Base-by-base conservation (phyloP, 2,329 filamentous ascomycete species). In the Nothophaeocryptopus gaeumannii region DNA sequence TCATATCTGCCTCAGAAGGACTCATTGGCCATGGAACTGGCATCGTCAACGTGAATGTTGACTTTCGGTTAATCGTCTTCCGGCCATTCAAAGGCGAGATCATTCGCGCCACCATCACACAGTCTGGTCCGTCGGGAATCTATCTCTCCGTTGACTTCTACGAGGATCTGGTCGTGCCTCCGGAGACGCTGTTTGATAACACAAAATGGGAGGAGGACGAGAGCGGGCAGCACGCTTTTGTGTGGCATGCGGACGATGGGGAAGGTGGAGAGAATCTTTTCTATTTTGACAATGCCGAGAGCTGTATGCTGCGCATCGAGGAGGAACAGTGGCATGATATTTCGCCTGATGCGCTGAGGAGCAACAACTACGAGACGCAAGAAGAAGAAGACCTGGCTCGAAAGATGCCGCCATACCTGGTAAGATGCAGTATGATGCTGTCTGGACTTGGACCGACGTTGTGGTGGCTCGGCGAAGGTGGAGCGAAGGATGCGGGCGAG, bases 61-160 rank as follows among this genome's bases (percentile, higher is more conserved):
- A 95, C 67, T 99, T 97, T 65, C 87, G 90, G 15, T 78, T 99
- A 65, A 79, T 96, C 13, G 90, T 99, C 29, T 99, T 97, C 70
- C 84, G 93, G 16, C 93, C 93, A 0, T 97, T 96, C 75, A 95
- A 95, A 67, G 89, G 89, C 40, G 93, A 99, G 68, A 89, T 96
- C 52, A 79, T 99, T 63, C 78, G 88, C 38, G 93, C 88, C 12
- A 85, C 84, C 58, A 96, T 99, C 69, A 85, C 85, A 56, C 33
- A 89, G 95, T 63, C 82, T 88, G 39, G 89, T 95, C 59, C 81
- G 84, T 85, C 70, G 51, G 78, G 65, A 16, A 63, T 67, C 58
- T 54, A 49, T 33, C 55, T 97, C 52, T 83, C 84, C 41, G 85
- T 91, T 3, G 89, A 96, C 55, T 99, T 99, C 69, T 99, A 96